Evolutionary conservation across 2,329 filamentous ascomycete genomes (phyloP).

Genomic region (Corniculantispora saksenae): DNA sequence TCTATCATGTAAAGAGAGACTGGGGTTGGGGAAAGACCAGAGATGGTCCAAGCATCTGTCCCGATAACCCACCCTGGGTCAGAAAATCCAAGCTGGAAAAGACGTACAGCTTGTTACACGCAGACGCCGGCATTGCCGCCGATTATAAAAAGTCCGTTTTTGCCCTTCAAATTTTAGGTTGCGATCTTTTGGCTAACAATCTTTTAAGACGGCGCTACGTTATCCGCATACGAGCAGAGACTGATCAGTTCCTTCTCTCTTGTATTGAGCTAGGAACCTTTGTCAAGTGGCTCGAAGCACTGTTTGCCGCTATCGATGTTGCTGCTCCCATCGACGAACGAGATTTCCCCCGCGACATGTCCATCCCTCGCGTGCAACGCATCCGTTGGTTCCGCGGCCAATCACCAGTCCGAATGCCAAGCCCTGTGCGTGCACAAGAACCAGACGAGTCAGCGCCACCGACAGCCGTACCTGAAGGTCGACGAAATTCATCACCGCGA

Average conservation of each 20-base stretch:
- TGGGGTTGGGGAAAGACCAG: conserved; percentile 50
- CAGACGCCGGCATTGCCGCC: conserved; percentile 72
- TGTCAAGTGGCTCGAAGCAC: conserved; percentile 66
- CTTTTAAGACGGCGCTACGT: conserved; percentile 58
- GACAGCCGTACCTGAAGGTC: background rate
- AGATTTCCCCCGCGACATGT: conserved; percentile 62
- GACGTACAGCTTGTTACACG: conserved; percentile 73
- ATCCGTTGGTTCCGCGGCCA: conserved; percentile 51
- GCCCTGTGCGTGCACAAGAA: conserved; percentile 19
- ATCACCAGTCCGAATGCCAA: conserved; percentile 30
- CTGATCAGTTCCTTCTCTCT: conserved; percentile 72
- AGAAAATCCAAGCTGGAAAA: conserved; percentile 59
- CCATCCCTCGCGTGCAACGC: conserved; percentile 58
- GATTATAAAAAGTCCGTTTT: conserved; percentile 67
- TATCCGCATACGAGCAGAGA: conserved; percentile 71
- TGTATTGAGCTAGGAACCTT: conserved; percentile 66
- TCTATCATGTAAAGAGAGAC: conserved; percentile 64
- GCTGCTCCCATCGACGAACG: conserved; percentile 71
- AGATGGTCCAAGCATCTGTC: conserved; percentile 50
- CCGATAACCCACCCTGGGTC: conserved; percentile 53
- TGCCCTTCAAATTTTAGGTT: background rate
- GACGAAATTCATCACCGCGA: conserved; percentile 10
- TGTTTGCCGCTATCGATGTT: conserved; percentile 74
- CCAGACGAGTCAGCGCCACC: conserved; percentile 19
- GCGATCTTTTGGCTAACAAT: background rate